Base-by-base conservation (phyloP, 768 basidiomycete genomes). In the Pisolithus tinctorius region DNA sequence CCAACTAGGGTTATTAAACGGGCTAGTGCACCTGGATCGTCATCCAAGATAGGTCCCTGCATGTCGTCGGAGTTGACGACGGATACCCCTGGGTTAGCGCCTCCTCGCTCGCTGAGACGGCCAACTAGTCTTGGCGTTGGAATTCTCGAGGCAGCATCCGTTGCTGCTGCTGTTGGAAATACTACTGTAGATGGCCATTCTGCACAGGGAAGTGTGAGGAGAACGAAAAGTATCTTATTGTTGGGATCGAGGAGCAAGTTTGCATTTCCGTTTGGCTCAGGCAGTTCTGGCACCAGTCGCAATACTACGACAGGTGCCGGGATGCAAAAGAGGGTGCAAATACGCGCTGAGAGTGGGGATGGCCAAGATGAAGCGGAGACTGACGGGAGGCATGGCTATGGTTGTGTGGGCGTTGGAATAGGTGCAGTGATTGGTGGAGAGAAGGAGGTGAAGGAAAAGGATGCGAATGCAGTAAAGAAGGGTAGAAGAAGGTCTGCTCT, bases 161-260 rank as follows among this genome's bases (percentile, higher is more conserved):
- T 29, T 6, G 44, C 44, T 10, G 23, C 44, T 16, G 30, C 44
- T n/a, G 17, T 27, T n/a, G 64, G 62, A 26, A 54, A 58, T 11
- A 46, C 43, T 0, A 56, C 60, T 9, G 60, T 60, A n/a, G 60
- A 60, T 26, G 57, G 62, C 16, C 43, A 45, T 16, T 13, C 37
- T 14, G 31, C 29, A 13, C 34, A 34, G 31, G 42, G 40, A 11
- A 40, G 23, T 43, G 51, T 52, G 25, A 42, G 53, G 16, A 50
- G 45, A 17, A 67, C 67, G 27, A 67, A 67, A 37, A 67, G 65
- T 47, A 67, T 69, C 1, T 17, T 69, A 0, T n/a, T 69, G n/a
- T 60, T 67, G 1, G 59, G 63, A 11, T 57, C 67, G 31, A 50
- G 54, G 49, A 61, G 63, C 3, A 64, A 66, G 50, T 56, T 45